These are phyloP conservation scores for Hemileccinum rubropunctum DNA, from an alignment of 768 basidiomycete genomes.

Conservation along the genomic window DNA sequence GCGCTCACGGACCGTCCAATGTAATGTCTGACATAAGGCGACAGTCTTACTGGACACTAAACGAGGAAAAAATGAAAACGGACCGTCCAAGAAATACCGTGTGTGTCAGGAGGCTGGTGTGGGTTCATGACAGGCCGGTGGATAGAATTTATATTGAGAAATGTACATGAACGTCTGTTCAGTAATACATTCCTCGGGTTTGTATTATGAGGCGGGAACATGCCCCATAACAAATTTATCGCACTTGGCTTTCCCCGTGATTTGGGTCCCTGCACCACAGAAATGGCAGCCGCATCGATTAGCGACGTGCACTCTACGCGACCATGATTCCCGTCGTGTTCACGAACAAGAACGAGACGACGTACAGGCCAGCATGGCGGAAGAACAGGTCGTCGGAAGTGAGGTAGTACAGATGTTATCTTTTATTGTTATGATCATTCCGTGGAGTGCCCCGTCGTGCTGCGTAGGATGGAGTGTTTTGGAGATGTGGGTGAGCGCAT, in stretches of 20 bases:
- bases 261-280: conserved; percentile 55
- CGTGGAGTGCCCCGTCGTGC: conserved; percentile 32
- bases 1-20: too few species aligned
- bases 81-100: conserved; percentile 20
- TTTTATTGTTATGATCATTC: conserved; percentile 69
- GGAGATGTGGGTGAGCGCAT: conserved; percentile 50
- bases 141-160: conserved; percentile 68
- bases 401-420: conserved; percentile 78
- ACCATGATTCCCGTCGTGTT: neutral
- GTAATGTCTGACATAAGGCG: too few species aligned
- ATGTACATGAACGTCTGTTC: conserved; percentile 40
- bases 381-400: conserved; percentile 76
- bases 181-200: neutral
- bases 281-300: conserved; percentile 89
- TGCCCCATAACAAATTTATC: conserved; percentile 99
- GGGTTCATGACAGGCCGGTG: conserved; percentile 86
- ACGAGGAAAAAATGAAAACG: too few species aligned
- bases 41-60: too few species aligned
- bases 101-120: conserved; percentile 31
- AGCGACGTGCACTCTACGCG: conserved; percentile 68
- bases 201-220: conserved; percentile 27
- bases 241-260: conserved; percentile 90
- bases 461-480: neutral
- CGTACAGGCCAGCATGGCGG: conserved; percentile 65
- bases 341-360: neutral